These are phyloP conservation scores for Margaritispora aquatica DNA, from an alignment of 495 filamentous ascomycete species.

Conservation along the genomic window DNA sequence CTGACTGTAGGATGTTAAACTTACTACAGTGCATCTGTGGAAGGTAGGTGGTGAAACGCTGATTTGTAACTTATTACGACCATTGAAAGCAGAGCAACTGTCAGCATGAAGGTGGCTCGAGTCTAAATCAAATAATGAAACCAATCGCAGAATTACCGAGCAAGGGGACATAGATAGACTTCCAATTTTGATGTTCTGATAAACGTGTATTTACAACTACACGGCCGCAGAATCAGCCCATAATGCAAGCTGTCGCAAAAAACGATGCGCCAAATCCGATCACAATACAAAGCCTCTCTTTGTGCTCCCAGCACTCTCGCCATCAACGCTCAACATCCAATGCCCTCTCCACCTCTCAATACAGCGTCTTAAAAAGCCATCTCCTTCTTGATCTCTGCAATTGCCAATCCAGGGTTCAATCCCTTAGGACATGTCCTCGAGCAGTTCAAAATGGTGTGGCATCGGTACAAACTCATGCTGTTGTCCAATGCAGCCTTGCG, in stretches of 20 bases:
- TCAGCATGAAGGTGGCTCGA: too few species aligned
- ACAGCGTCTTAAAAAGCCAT: slow-evolving; percentile 56
- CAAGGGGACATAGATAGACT: neutral
- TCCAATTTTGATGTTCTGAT: neutral
- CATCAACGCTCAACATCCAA: neutral
- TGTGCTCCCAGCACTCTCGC: neutral
- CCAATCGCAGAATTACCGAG: too few species aligned
- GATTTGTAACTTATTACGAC: too few species aligned
- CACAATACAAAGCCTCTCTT: neutral
- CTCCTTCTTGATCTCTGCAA: slow-evolving; percentile 98
- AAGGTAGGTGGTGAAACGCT: too few species aligned
- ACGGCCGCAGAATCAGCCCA: slow-evolving; percentile 11
- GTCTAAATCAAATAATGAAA: too few species aligned
- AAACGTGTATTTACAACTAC: slow-evolving; percentile 1
- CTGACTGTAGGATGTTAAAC: too few species aligned
- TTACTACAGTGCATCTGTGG: too few species aligned
- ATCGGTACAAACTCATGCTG: slow-evolving; percentile 96
- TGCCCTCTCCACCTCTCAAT: neutral
- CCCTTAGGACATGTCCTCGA: slow-evolving; percentile 96
- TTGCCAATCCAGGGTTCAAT: slow-evolving; percentile 87
- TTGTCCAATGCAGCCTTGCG: slow-evolving; percentile 90
- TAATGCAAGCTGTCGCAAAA: neutral
- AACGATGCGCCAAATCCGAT: neutral
- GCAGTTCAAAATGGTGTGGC: slow-evolving; percentile 99
- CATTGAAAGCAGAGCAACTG: too few species aligned